A percentile compares a stretch with the other conserved stretches of the same genome.
Evolutionary conservation across 768 basidiomycete genomes (phyloP).

Genomic region (Collybia sp.): DNA sequence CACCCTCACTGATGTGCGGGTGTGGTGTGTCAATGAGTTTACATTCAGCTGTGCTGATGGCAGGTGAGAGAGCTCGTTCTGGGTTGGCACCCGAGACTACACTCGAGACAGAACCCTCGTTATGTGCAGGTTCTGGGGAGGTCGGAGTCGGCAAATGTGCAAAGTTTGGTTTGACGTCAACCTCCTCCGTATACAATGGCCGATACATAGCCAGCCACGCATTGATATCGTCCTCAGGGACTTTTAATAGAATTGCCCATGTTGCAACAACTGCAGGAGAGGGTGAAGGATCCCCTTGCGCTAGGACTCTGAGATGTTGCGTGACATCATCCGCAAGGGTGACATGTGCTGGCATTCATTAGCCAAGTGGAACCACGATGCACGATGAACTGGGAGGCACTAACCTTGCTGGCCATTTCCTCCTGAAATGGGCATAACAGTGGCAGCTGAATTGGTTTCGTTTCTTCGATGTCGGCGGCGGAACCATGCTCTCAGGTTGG

Average conservation of each 20-base stretch:
- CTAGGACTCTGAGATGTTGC: slow-evolving; percentile 17
- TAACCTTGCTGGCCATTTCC: too few relatives aligned
- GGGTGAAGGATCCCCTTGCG: slow-evolving; percentile 16
- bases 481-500: slow-evolving; percentile 12
- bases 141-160: slow-evolving; percentile 17
- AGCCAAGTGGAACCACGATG: too few relatives aligned
- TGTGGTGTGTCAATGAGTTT: too few relatives aligned
- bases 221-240: slow-evolving; percentile 14
- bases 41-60: not conserved
- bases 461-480: slow-evolving; percentile 4
- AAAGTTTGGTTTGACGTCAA: not conserved
- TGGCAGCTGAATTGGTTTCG: too few relatives aligned
- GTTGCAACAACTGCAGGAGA: slow-evolving; percentile 17
- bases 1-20: too few relatives aligned
- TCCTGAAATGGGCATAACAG: too few relatives aligned
- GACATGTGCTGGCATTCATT: slow-evolving; percentile 9
- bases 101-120: slow-evolving; percentile 1
- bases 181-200: not conserved
- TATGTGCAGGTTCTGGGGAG: slow-evolving; percentile 14
- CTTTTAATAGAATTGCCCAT: slow-evolving; percentile 24
- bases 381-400: too few relatives aligned
- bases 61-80: slow-evolving; percentile 13
- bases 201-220: slow-evolving; percentile 14
- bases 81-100: slow-evolving; percentile 4
- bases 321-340: slow-evolving; percentile 15